Base-by-base conservation (phyloP, 192 early-diverging fungal species). In the Dissophora globulifera region DNA sequence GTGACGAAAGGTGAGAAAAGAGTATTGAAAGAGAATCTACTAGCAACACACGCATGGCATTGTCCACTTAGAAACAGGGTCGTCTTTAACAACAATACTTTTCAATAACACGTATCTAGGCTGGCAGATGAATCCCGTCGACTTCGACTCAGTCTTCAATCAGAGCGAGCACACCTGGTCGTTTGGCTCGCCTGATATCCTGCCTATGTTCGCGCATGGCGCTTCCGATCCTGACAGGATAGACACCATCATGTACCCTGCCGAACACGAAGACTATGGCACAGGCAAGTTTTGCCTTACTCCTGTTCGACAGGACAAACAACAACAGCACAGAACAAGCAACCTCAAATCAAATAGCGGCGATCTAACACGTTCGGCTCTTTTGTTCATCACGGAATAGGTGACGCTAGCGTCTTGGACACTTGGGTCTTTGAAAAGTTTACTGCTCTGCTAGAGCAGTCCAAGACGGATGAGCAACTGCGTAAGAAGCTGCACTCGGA, bases 111-210 rank as follows among this genome's bases (percentile, higher is more conserved):
- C 42, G 52, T 35, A 17, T 41, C 15, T 48, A 93, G 92, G 96
- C 10, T 98, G 96, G 96, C 93, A 94, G 76, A 93, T 91, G 89
- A 98, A 97, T 79, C 95, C 95, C 2, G 95, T 98, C 35, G 91
- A 96, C 78, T 98, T 97, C 79, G 96, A 98, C 71, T 96, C 95
- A 3, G 87, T 96, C 20, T 98, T 98, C 80, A 98, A 98, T 83
- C 85, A 97, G 78, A 92, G 89, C 50, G 78, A 89, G 49, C 92
- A 98, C 78, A 97, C 96, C 0, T 98, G 95, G 95, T 96, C 95
- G 16, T 98, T 96, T 81, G 96, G 96, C 22, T 95, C 95, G 49
- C 96, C 96, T 19, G 96, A 98, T 78, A 98, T 98, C 64, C 80
- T 98, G 51, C 94, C 94, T 30, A 98, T 98, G 95, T 98, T 98